A percentile compares a stretch with the other conserved stretches of the same genome.
These are phyloP conservation scores for Sporothrix luriei DNA, from an alignment of 2,329 filamentous ascomycete genomes.

Conservation along the genomic window DNA sequence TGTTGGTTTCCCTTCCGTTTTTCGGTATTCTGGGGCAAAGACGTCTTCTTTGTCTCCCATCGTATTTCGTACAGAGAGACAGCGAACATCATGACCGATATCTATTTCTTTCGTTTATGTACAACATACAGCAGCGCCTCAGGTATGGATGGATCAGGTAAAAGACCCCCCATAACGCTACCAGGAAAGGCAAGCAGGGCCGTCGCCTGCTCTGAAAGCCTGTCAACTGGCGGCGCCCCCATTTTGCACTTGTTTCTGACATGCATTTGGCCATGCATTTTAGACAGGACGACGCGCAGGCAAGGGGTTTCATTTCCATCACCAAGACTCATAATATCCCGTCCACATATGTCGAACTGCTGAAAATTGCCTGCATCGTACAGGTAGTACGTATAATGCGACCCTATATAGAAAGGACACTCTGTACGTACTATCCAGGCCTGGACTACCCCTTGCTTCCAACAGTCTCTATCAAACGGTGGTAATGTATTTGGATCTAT, in stretches of 20 bases:
- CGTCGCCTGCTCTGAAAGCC: background rate
- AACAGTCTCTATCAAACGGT: no score
- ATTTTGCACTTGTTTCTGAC: conserved; percentile 8
- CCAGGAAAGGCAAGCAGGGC: background rate
- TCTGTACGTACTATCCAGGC: no score
- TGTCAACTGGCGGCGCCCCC: background rate
- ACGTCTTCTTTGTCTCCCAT: no score
- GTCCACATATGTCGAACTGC: no score
- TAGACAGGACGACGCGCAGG: background rate
- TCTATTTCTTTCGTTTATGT: background rate
- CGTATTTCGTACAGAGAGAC: no score
- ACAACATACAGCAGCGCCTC: background rate
- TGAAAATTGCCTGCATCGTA: no score
- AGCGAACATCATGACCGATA: background rate
- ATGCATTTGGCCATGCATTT: background rate
- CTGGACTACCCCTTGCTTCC: no score
- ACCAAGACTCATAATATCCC: no score
- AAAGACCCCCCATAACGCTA: conserved; percentile 3
- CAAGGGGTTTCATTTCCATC: background rate
- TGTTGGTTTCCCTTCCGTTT: no score
- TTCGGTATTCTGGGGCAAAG: background rate
- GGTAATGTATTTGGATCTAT: background rate
- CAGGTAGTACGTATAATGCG: no score
- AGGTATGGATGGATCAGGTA: background rate
- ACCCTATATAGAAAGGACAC: no score